phyloP scores from a whole-genome alignment of 2,329 filamentous ascomycete species.

The Pseudogymnoascus sp. region DNA sequence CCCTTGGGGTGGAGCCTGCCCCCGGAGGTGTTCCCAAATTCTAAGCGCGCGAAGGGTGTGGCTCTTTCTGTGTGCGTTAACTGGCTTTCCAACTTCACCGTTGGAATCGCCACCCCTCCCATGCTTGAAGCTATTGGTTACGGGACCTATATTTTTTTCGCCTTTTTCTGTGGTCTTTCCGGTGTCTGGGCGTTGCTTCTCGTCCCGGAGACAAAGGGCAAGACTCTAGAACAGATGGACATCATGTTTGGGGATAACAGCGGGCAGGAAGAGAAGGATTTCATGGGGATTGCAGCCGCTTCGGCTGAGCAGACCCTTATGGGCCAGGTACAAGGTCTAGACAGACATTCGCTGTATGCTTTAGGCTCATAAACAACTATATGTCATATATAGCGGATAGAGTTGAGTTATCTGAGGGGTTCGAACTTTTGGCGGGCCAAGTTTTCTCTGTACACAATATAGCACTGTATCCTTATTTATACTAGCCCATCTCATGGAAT shows the following conservation, averaged over 20 bases:
- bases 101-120: conserved; percentile 65
- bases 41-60: conserved; percentile 52
- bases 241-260: conserved; percentile 8
- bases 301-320: not conserved
- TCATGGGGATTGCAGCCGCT: conserved; percentile 1
- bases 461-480: not conserved
- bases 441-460: not conserved
- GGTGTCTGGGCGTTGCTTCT: conserved; percentile 35
- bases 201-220: conserved; percentile 13
- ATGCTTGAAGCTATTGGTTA: conserved; percentile 45
- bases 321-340: not conserved
- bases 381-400: not conserved
- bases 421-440: not conserved
- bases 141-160: conserved; percentile 39
- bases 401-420: not conserved
- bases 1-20: conserved; percentile 29
- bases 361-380: not conserved
- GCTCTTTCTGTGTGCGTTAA: conserved; percentile 50
- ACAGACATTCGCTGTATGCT: not conserved
- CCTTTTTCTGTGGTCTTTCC: conserved; percentile 30
- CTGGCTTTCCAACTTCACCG: conserved; percentile 31
- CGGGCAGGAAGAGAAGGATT: not conserved
- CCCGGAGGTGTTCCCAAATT: conserved; percentile 51
- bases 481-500: not conserved
- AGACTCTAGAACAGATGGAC: conserved; percentile 12